Base-by-base conservation (phyloP, 2,329 filamentous ascomycete genomes). In the Shiraia bambusicola region DNA sequence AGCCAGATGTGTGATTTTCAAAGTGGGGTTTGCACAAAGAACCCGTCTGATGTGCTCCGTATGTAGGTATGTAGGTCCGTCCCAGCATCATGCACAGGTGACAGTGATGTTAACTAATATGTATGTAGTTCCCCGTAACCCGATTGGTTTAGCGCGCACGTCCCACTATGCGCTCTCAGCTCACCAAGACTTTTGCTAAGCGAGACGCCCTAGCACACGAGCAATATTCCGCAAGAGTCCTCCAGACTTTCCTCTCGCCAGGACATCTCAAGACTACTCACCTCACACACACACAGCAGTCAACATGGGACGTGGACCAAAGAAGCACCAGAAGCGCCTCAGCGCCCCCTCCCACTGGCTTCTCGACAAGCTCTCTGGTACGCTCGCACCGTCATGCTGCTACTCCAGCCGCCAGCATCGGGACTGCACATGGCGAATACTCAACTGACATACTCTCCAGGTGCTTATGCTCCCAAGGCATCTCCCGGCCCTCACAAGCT, bases 251-350 rank as follows among this genome's bases (percentile, higher is more conserved):
- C 35, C 24, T 34, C 40, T 42, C 45, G 49, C 44, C 53, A 58
- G 59, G 55, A 63, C 50, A 51, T 49, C 59, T 59, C 56, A 66
- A 58, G 51, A 59, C 54, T 51, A 61, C 61, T 61, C 63, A 61
- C 58, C 56, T 61, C 56, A 56, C 49, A 42, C 56, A 56, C 49
- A 42, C 19, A 66, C 58, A 59, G 70, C 67, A 70, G 72, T 65
- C 64, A 83, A 71, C 66, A 84, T 84, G 81, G 80, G 77, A 71
- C 78, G 81, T 72, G 81, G 81, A 80, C 81, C 78, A 78, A 94
- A 93, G 84, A 96, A 96, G 87, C 93, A 98, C 81, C 92, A 97
- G 80, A 97, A 98, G 91, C 91, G 93, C 83, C 84, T 97, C 74
- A 93, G 88, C 79, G 93, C 93, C 75, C 93, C 93, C 73, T 94